Evolutionary conservation across 176 grass and related monocot genomes (phyloP).

Genomic region (Thalia dealbata): DNA sequence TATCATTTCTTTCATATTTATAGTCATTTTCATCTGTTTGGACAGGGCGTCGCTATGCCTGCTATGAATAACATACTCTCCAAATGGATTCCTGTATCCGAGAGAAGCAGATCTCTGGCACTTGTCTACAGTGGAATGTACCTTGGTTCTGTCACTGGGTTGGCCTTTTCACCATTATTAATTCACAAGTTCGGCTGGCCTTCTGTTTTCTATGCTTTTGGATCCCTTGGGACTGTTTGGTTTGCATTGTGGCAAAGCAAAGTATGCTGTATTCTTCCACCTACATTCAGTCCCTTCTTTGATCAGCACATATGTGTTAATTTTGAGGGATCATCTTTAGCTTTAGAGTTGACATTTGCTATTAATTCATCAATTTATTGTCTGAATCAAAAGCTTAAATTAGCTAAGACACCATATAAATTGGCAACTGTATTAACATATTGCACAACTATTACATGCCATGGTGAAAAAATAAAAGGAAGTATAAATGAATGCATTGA

Average conservation of each 20-base stretch:
- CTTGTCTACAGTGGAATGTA: conserved; percentile 98
- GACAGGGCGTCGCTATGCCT: conserved; percentile 94
- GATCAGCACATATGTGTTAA: neutral
- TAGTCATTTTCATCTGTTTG: conserved; percentile 2
- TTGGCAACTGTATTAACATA: neutral
- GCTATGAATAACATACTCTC: conserved; percentile 97
- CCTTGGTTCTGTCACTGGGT: conserved; percentile 87
- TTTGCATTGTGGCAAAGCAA: conserved; percentile 69
- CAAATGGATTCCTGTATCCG: conserved; percentile 90
- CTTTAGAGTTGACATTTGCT: neutral
- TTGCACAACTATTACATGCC: neutral
- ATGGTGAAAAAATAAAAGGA: neutral
- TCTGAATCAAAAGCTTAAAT: neutral
- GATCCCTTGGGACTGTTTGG: conserved; percentile 88
- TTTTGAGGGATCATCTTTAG: neutral
- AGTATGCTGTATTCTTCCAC: conserved; percentile 26
- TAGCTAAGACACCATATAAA: neutral
- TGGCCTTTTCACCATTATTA: conserved; percentile 77
- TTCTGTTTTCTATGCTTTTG: conserved; percentile 91
- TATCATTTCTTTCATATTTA: neutral
- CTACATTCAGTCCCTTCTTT: conserved; percentile 5
- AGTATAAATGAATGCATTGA: neutral
- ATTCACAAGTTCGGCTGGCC: conserved; percentile 91
- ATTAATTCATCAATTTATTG: neutral
- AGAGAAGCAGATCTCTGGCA: conserved; percentile 93